These are phyloP conservation scores for Huntiella moniliformis DNA, from an alignment of 2,329 filamentous ascomycete species.

Conservation along the genomic window DNA sequence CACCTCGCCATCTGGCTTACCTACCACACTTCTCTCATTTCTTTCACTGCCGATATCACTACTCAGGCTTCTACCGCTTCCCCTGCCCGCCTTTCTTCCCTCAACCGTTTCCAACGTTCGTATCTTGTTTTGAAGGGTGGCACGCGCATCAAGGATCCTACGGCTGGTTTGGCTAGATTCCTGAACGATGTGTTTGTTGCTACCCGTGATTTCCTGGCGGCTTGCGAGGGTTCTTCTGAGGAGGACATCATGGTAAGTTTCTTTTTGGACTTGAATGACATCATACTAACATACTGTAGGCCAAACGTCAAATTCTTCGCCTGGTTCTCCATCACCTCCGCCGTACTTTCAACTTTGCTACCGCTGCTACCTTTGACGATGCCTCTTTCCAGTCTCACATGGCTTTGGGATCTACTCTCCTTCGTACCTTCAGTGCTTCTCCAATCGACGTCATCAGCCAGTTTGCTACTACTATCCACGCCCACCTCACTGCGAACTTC, in stretches of 20 bases:
- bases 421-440: neutral
- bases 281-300: slow-evolving; percentile 3
- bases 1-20: slow-evolving; percentile 38
- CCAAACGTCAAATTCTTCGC: slow-evolving; percentile 16
- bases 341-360: slow-evolving; percentile 31
- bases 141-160: slow-evolving; percentile 41
- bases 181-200: slow-evolving; percentile 21
- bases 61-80: slow-evolving; percentile 24
- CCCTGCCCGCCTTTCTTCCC: slow-evolving; percentile 29
- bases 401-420: slow-evolving; percentile 22
- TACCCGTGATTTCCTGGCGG: slow-evolving; percentile 25
- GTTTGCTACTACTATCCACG: slow-evolving; percentile 23
- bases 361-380: slow-evolving; percentile 34
- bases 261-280: neutral
- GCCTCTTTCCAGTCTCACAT: slow-evolving; percentile 46
- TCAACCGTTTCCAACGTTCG: slow-evolving; percentile 44
- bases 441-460: slow-evolving; percentile 11
- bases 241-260: slow-evolving; percentile 9
- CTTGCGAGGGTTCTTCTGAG: neutral
- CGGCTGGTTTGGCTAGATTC: slow-evolving; percentile 33
- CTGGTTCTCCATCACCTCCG: slow-evolving; percentile 34
- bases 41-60: slow-evolving; percentile 24
- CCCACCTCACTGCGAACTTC: slow-evolving; percentile 37
- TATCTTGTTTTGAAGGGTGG: slow-evolving; percentile 34
- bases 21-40: slow-evolving; percentile 26